Base-by-base conservation (phyloP, 371 early-diverging fungal genomes). In the Lichtheimia ornata region DNA sequence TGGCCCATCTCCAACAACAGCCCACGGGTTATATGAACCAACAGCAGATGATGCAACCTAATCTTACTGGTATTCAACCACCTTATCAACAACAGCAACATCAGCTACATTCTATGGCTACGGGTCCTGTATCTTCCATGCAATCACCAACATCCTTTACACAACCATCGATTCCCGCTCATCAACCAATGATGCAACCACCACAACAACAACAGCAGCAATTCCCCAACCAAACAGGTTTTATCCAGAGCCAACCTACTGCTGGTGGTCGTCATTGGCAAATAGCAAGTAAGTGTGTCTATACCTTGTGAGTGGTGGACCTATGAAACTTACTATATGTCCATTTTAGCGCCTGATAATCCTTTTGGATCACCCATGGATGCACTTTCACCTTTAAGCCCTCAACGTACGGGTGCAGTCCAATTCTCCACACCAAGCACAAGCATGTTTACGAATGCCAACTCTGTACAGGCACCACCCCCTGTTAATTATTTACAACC, bases 211-310 rank as follows among this genome's bases (percentile, higher is more conserved):
- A 53, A 42, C 28, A 54, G 44, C 43, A 55, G 53, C 25, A 24
- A 43, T 24, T 27, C 42, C 43, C 41, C 61, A 55, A 53, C 55
- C 51, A 15, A 51, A 35, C 49, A 52, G 72, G 72, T 2, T 56
- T 44, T 56, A 58, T 77, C 47, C 62, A 61, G 45, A 59, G 62
- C 17, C 84, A 84, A 56, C 65, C 76, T 25, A 84, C 84, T 7
- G 84, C 82, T n/a, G n/a, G n/a, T 50, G 53, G 49, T 24, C 79
- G 83, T 53, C 77, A 72, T 63, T 84, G 83, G 85, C 72, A 67
- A 53, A 66, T 62, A 55, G 77, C 85, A 5, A 83, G 82, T 77
- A 83, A 66, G 81, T 74, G 28, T 22, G 27, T 43, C 15, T n/a
- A n/a, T 53, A 5, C 30, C 15, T 30, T 43, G 11, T 30, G 44